A percentile compares a stretch with the other conserved stretches of the same genome.
phyloP scores from a whole-genome alignment of 345 rosid species.

The Acer yangbiense region DNA sequence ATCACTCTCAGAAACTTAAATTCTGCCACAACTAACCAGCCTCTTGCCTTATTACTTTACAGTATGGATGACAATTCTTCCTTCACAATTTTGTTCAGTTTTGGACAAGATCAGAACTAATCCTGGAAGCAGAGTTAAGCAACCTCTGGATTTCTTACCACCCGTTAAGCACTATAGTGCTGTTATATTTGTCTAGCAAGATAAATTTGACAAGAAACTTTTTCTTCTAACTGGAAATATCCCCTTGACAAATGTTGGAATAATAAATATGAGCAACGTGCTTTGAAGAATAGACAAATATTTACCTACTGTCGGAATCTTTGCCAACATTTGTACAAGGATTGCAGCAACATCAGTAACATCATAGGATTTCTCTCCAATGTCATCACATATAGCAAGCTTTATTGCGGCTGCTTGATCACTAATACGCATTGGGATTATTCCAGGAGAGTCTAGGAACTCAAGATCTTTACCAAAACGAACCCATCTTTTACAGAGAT shows the following conservation, averaged over 20 bases:
- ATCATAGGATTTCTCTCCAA: constrained; percentile 93
- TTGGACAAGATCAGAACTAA: too few species aligned
- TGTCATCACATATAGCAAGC: constrained; percentile 96
- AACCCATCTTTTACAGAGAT: constrained; percentile 62
- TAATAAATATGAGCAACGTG: constrained; percentile 9
- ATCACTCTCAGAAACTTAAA: not conserved
- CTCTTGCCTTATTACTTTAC: too few species aligned
- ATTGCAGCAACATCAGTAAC: constrained; percentile 79
- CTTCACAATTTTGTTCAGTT: not conserved
- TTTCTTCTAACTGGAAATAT: not conserved
- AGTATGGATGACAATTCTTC: not conserved
- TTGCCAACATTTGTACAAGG: constrained; percentile 79
- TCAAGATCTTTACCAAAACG: constrained; percentile 85
- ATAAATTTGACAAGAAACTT: not conserved
- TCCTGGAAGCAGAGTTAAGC: not conserved
- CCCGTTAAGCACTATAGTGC: not conserved
- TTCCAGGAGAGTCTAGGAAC: constrained; percentile 90
- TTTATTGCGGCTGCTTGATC: constrained; percentile 93
- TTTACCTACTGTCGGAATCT: constrained; percentile 72
- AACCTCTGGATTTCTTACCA: not conserved
- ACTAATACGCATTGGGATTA: constrained; percentile 86
- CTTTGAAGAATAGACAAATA: constrained; percentile 1
- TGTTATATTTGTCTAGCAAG: not conserved
- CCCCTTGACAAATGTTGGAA: not conserved
- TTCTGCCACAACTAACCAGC: not conserved